Conservation (phyloP, 2,329 filamentous ascomycete species). For the Nothophoma quercina region DNA sequence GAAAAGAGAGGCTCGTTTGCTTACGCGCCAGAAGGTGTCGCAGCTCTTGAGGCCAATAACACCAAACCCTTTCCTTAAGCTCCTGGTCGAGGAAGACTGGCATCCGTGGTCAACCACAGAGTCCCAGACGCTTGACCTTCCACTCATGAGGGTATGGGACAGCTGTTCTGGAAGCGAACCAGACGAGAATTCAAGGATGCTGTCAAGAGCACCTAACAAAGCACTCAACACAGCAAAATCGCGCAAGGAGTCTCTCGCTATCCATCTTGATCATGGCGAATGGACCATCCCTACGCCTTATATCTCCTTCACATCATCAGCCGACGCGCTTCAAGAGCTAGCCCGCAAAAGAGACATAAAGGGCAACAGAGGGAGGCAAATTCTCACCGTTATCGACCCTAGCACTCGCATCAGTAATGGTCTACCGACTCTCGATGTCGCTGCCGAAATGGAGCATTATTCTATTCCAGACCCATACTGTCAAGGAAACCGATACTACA, state of each 20-base stretch:
- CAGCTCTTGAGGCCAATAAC: constrained; percentile 5
- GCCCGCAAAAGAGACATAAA: constrained; percentile 1
- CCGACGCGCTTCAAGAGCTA: neutral
- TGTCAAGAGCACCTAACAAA: neutral
- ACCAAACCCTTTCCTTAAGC: constrained; percentile 1
- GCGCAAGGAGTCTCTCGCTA: neutral
- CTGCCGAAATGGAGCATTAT: constrained; percentile 22
- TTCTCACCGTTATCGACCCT: constrained; percentile 22
- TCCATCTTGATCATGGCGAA: constrained; percentile 5
- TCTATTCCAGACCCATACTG: constrained; percentile 17
- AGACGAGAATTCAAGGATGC: constrained; percentile 3
- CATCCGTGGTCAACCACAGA: constrained; percentile 11
- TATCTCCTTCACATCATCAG: constrained; percentile 7
- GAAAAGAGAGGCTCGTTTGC: too few species aligned
- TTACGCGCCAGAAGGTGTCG: constrained; percentile 6
- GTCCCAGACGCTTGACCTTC: neutral
- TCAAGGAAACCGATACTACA: constrained; percentile 12
- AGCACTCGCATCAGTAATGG: constrained; percentile 15
- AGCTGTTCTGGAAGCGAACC: constrained; percentile 19
- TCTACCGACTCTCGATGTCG: constrained; percentile 21
- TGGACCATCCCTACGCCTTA: constrained; percentile 11
- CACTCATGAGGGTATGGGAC: constrained; percentile 23
- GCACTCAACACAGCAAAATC: constrained; percentile 1
- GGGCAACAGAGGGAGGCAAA: constrained; percentile 5
- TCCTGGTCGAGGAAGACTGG: constrained; percentile 1